Percentiles rank a stretch among this genome's conserved stretches.
Evolutionary conservation across 352 stramenopile genomes (phyloP).

Genomic region (Phytophthora litchii): DNA sequence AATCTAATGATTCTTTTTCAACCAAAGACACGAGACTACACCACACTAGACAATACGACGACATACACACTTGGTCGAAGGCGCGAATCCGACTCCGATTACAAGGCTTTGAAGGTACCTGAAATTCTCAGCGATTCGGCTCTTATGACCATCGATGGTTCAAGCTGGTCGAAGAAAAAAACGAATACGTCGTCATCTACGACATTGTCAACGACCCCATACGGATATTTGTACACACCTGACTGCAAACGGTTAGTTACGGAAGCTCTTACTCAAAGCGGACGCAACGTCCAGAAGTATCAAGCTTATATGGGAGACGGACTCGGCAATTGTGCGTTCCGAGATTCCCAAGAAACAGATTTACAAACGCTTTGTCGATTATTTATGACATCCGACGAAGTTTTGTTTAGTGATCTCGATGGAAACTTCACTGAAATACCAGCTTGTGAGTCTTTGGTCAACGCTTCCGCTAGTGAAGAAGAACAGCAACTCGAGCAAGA

Average conservation of each 20-base stretch:
- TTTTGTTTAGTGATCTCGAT: constrained; percentile 37
- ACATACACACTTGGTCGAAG: constrained; percentile 38
- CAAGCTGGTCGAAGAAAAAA: constrained; percentile 35
- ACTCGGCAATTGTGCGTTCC: constrained; percentile 38
- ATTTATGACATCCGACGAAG: constrained; percentile 35
- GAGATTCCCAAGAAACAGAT: constrained; percentile 47
- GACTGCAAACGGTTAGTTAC: constrained; percentile 39
- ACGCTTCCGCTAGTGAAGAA: constrained; percentile 6
- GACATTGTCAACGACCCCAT: constrained; percentile 24
- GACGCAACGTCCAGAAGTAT: constrained; percentile 53
- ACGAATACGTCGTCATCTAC: not conserved
- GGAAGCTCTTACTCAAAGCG: constrained; percentile 32
- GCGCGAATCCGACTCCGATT: constrained; percentile 23
- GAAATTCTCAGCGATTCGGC: constrained; percentile 28
- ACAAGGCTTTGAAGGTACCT: constrained; percentile 16
- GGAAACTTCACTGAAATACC: constrained; percentile 18
- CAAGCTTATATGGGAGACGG: constrained; percentile 48
- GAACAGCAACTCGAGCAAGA: constrained; percentile 21
- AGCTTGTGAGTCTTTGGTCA: constrained; percentile 21
- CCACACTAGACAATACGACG: constrained; percentile 45
- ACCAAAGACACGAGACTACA: constrained; percentile 38
- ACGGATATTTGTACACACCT: constrained; percentile 45
- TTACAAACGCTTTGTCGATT: constrained; percentile 43
- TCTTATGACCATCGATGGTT: constrained; percentile 26
- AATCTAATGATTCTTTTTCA: constrained; percentile 54